Conservation (phyloP, 208 protist species). For the Perkinsela sp. region DNA sequence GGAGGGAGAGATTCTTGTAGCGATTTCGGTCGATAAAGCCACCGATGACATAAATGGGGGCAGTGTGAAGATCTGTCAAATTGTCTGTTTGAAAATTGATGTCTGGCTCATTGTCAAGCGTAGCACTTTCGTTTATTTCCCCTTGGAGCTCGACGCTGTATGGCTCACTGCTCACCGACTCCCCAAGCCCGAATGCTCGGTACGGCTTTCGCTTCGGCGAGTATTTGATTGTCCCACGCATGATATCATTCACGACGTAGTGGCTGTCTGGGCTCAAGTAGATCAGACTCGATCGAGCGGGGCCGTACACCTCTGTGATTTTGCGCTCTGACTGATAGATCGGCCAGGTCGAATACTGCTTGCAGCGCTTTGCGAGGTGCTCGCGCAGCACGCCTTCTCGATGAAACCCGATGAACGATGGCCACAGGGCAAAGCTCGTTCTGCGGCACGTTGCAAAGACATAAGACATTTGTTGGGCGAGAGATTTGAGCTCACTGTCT, state of each 20-base stretch:
- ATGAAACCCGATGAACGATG: constrained; percentile 3
- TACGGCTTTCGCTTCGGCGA: background rate
- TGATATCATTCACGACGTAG: background rate
- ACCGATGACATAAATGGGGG: constrained; percentile 35
- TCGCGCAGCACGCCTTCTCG: background rate
- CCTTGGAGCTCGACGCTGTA: background rate
- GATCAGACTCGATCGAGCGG: background rate
- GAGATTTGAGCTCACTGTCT: constrained; percentile 6
- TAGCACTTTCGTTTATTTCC: constrained; percentile 1
- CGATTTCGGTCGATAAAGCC: constrained; percentile 39
- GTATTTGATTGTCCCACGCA: background rate
- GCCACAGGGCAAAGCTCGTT: constrained; percentile 4
- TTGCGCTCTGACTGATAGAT: background rate
- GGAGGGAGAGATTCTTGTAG: constrained; percentile 19
- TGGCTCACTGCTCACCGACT: background rate
- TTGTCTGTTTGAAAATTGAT: constrained; percentile 31
- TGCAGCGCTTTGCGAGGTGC: background rate
- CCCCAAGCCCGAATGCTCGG: background rate
- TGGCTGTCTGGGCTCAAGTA: background rate
- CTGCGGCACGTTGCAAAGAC: constrained; percentile 2
- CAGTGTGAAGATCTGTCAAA: constrained; percentile 11
- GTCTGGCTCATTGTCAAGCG: constrained; percentile 2
- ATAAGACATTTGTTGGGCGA: constrained; percentile 6
- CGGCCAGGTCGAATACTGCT: constrained; percentile 2
- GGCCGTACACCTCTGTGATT: background rate